Percentiles rank a stretch among this genome's conserved stretches.
Evolutionary conservation across 495 filamentous ascomycete genomes (phyloP).

Genomic region (Geopyxis carbonaria): DNA sequence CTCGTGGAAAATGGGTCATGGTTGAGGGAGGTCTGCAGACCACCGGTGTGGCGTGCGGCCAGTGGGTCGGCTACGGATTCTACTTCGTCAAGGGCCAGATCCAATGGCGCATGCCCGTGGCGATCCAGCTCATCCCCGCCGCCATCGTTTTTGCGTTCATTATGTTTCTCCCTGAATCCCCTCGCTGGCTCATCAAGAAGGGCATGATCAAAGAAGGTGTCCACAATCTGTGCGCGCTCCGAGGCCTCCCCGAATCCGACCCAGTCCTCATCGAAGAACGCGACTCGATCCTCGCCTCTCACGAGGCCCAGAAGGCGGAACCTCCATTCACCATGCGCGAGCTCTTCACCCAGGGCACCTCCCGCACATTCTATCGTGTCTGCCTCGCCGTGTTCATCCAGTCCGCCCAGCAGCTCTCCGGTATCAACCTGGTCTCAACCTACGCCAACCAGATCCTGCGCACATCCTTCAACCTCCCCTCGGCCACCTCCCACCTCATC

Average conservation of each 20-base stretch:
- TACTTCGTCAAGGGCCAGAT: slow-evolving; percentile 46
- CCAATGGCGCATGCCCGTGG: slow-evolving; percentile 60
- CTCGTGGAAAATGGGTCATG: slow-evolving; percentile 63
- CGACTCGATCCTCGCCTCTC: slow-evolving; percentile 56
- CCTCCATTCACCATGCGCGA: slow-evolving; percentile 36
- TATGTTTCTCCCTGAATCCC: slow-evolving; percentile 52
- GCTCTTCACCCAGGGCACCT: slow-evolving; percentile 52
- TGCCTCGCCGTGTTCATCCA: slow-evolving; percentile 59
- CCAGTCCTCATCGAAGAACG: slow-evolving; percentile 55
- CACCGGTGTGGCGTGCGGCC: slow-evolving; percentile 50
- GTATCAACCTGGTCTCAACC: slow-evolving; percentile 62
- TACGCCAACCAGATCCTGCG: slow-evolving; percentile 52
- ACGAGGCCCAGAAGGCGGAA: slow-evolving; percentile 29
- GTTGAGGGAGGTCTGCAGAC: slow-evolving; percentile 55
- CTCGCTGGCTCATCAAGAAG: slow-evolving; percentile 57
- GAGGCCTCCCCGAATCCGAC: slow-evolving; percentile 37
- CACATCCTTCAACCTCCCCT: slow-evolving; percentile 36
- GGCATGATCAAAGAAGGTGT: slow-evolving; percentile 48
- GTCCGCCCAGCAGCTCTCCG: slow-evolving; percentile 60
- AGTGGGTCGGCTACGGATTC: slow-evolving; percentile 61
- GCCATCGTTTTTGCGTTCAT: slow-evolving; percentile 43
- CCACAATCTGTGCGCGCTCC: slow-evolving; percentile 43
- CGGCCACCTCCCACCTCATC: slow-evolving; percentile 41
- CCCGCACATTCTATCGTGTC: slow-evolving; percentile 59
- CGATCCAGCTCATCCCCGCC: slow-evolving; percentile 54